Evolutionary conservation across 805 yeast genomes (phyloP), one percentile per base, ranked within the genome.

Genomic region (Nadsonia fulvescens): DNA sequence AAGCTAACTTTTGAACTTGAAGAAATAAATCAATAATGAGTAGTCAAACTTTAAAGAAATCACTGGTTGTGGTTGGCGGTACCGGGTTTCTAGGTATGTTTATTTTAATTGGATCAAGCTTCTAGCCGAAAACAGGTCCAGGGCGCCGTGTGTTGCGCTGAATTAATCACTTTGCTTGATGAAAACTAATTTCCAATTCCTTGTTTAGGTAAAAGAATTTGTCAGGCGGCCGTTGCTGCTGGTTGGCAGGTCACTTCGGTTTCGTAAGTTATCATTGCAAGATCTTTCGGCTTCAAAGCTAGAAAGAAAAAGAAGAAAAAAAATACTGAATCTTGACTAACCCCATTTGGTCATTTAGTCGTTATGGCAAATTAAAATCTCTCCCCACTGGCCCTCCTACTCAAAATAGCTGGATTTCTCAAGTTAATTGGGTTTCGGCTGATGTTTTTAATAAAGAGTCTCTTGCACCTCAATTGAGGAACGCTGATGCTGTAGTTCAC

Each of bases 1-100:
- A n/a, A n/a, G n/a, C n/a, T n/a, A n/a, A n/a, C n/a, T n/a, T n/a
- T n/a, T n/a, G n/a, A n/a, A n/a, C n/a, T n/a, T n/a, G n/a, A n/a
- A n/a, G n/a, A n/a, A n/a, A n/a, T n/a, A n/a, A n/a, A n/a, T n/a
- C n/a, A n/a, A n/a, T n/a, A n/a, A n/a, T n/a, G n/a, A n/a, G n/a
- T n/a, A n/a, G n/a, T n/a, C n/a, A n/a, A n/a, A n/a, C n/a, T n/a
- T n/a, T n/a, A n/a, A n/a, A n/a, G 24, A 56, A 51, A 39, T 37
- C 33, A 23, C 35, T 66, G 3, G 66, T 78, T 3, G 78, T 82
- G 0, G 67, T 82, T 40, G 96, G 96, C 10, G 94, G 95, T 1
- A 69, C 66, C 37, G 95, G 95, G 6, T 78, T 78, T 43, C 47
- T 83, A 10, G 74, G 66, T 37, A 35, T 34, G 31, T 23, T 6